Base-by-base conservation (phyloP, 208 protist genomes). In the Trypanosoma lewisi region DNA sequence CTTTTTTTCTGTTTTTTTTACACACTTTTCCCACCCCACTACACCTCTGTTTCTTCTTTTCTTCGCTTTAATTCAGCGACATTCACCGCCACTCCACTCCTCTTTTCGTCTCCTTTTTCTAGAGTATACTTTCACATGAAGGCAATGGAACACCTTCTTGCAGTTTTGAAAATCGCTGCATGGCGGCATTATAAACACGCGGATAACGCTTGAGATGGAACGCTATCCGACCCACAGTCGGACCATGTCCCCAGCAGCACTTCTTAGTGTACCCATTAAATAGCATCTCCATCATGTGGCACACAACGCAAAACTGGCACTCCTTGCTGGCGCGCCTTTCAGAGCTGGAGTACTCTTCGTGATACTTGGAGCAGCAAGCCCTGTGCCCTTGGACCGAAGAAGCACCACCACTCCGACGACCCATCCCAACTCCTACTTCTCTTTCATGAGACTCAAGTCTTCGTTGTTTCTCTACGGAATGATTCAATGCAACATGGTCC, bases 231-330 rank as follows among this genome's bases (percentile, higher is more conserved):
- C 74, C 44, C 19, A 56, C 33, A 19, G 85, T 86, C 34, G 85
- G 85, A 70, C 74, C 80, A 73, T 93, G 85, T 4, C 62, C 60
- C 78, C 81, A 93, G n/a, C 28, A 30, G 62, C 85, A 93, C 34
- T 72, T 47, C 2, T 36, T 28, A 37, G 14, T 80, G 23, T 65
- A 78, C 27, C 71, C 77, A 27, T 82, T 76, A 63, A 93, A 93
- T 47, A 93, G 31, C 14, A 77, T 65, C 48, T 93, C 85, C 71
- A 93, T 77, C 57, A 89, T 54, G 64, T 93, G 85, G 42, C 85
- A 93, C 25, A 75, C 68, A 2, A 77, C 68, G 50, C 85, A 93
- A 63, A 85, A 89, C 1, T 33, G 68, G 64, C 85, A 93, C 51
- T 69, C 63, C 3, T 49, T 34, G 37, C 78, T 84, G 2, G 81